These are phyloP conservation scores for Tricholoma matsutake DNA, from an alignment of 768 basidiomycete genomes.

Conservation along the genomic window DNA sequence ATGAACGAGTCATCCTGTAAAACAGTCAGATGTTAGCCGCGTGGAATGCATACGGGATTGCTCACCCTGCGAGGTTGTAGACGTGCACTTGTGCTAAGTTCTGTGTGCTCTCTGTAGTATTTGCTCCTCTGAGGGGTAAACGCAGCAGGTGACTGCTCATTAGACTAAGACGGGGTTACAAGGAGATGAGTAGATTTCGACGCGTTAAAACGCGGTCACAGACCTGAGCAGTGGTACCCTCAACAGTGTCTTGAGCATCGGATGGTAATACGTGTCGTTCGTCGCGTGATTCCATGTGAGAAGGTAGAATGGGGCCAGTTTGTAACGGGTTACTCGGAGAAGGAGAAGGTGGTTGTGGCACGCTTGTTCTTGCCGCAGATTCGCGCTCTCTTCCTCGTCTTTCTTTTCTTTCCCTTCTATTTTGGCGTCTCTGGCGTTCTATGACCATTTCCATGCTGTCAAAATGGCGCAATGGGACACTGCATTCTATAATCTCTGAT, in stretches of 20 bases:
- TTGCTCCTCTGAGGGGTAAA: constrained; percentile 59
- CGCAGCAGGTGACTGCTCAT: constrained; percentile 28
- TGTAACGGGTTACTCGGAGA: constrained; percentile 50
- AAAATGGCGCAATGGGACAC: constrained; percentile 52
- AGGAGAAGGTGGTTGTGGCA: constrained; percentile 45
- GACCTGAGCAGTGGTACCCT: constrained; percentile 36
- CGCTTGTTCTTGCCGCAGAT: constrained; percentile 26
- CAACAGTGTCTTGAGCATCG: constrained; percentile 29
- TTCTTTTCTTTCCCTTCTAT: constrained; percentile 48
- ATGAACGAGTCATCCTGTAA: constrained; percentile 20
- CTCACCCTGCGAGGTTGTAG: constrained; percentile 25
- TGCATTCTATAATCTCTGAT: constrained; percentile 51
- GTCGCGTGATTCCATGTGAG: constrained; percentile 57
- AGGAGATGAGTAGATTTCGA: constrained; percentile 6
- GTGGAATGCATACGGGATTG: constrained; percentile 10
- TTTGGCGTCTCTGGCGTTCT: constrained; percentile 66
- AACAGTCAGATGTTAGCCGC: constrained; percentile 11
- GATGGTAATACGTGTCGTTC: constrained; percentile 35
- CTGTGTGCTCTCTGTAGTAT: constrained; percentile 59
- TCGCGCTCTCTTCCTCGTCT: constrained; percentile 49
- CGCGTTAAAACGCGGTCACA: constrained; percentile 33
- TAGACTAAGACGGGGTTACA: constrained; percentile 9
- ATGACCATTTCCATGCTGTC: constrained; percentile 78
- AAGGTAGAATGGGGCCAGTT: constrained; percentile 42
- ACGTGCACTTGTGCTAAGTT: constrained; percentile 25